Conservation (phyloP, 306 rosid species). For the Lathyrus aphaca region DNA sequence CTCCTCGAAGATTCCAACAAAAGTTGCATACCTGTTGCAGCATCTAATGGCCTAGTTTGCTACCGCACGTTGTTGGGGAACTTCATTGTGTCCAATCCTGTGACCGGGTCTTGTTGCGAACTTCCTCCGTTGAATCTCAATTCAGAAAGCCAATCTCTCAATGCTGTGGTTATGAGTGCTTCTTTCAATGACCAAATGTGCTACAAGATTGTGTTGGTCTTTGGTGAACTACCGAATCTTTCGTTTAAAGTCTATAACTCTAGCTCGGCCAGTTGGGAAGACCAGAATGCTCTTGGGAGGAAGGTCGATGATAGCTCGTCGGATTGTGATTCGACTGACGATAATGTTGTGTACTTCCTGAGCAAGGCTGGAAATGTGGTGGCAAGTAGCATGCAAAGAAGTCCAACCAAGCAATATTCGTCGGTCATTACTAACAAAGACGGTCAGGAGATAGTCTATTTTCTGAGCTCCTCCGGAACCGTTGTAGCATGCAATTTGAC, state of each 20-base stretch:
- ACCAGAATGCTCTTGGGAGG: conserved; percentile 53
- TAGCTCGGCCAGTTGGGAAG: conserved; percentile 63
- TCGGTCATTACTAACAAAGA: conserved; percentile 64
- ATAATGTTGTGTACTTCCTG: conserved; percentile 80
- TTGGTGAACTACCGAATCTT: conserved; percentile 75
- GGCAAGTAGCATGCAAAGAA: conserved; percentile 87
- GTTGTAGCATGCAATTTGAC: conserved; percentile 74
- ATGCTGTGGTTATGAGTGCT: conserved; percentile 79
- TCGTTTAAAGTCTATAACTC: conserved; percentile 62
- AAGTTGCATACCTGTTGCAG: conserved; percentile 81
- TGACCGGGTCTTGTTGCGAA: conserved; percentile 60
- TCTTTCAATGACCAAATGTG: conserved; percentile 36
- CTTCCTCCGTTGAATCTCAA: conserved; percentile 63
- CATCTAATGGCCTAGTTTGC: conserved; percentile 87
- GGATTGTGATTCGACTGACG: conserved; percentile 62
- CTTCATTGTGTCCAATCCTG: conserved; percentile 67
- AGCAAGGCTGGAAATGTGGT: conserved; percentile 89
- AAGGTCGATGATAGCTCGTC: conserved; percentile 45
- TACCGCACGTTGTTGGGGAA: conserved; percentile 60
- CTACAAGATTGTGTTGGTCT: conserved; percentile 69
- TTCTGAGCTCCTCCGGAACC: conserved; percentile 77
- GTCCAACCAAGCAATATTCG: conserved; percentile 90
- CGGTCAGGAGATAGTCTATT: conserved; percentile 65
- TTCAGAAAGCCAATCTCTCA: conserved; percentile 53
- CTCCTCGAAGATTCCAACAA: conserved; percentile 44